Evolutionary conservation across 1,284 basidiomycete genomes (phyloP).

Genomic region (Singerocomus inundabilis): DNA sequence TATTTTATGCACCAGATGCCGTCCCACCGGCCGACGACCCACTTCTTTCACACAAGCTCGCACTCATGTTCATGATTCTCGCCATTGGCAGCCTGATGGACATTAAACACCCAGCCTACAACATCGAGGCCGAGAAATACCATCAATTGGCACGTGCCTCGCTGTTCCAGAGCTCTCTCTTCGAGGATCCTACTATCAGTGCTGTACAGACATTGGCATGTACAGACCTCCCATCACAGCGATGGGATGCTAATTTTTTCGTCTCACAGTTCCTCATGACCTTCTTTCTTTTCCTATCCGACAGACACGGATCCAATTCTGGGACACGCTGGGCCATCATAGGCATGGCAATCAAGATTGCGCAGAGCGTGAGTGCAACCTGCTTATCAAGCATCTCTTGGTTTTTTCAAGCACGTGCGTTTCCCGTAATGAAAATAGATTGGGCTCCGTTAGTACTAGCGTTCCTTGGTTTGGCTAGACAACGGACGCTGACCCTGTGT

Average conservation of each 20-base stretch:
- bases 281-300: constrained; percentile 71
- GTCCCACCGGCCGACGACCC: constrained; percentile 53
- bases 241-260: constrained; percentile 13
- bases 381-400: constrained; percentile 15
- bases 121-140: constrained; percentile 75
- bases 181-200: constrained; percentile 70
- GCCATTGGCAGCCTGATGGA: constrained; percentile 75
- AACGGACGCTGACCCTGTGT: constrained; percentile 17
- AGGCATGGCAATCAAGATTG: constrained; percentile 74
- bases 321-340: constrained; percentile 77
- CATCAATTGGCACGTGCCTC: constrained; percentile 72
- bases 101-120: constrained; percentile 59
- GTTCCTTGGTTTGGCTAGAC: constrained; percentile 5
- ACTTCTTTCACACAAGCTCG: constrained; percentile 61
- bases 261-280: constrained; percentile 66
- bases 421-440: constrained; percentile 44
- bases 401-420: constrained; percentile 7
- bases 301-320: constrained; percentile 68
- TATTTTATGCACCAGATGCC: constrained; percentile 57
- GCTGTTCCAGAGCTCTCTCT: constrained; percentile 67
- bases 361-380: constrained; percentile 64
- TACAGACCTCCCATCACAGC: constrained; percentile 13
- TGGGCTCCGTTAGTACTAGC: constrained; percentile 66
- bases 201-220: constrained; percentile 71
- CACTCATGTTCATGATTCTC: constrained; percentile 73